These are phyloP conservation scores for Dictyostelium gargantuum DNA, from an alignment of 208 protist species.

Conservation along the genomic window DNA sequence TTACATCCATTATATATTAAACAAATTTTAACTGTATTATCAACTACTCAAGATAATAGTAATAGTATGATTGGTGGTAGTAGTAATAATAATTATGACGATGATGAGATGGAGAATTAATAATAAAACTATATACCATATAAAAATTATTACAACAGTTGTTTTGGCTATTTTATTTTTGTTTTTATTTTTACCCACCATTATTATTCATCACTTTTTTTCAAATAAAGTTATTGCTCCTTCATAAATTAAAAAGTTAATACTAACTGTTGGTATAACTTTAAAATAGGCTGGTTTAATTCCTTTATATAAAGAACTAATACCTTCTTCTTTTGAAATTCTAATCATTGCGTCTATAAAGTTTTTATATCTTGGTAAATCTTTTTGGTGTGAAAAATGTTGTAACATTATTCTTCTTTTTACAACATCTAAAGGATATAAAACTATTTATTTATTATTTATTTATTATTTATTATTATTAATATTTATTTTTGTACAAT, in stretches of 20 bases:
- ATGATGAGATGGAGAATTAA: neutral
- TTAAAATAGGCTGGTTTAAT: constrained; percentile 49
- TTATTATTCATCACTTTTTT: neutral
- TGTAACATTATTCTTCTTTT: constrained; percentile 58
- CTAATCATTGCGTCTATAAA: neutral
- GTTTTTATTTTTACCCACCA: neutral
- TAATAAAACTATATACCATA: neutral
- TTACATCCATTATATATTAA: constrained; percentile 39
- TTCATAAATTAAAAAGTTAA: constrained; percentile 51
- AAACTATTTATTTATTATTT: neutral
- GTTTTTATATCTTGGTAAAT: neutral
- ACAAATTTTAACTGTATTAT: constrained; percentile 14
- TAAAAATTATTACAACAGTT: neutral
- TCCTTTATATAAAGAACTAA: constrained; percentile 5
- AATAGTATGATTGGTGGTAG: neutral
- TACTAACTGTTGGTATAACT: constrained; percentile 50
- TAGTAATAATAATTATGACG: neutral
- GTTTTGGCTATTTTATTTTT: neutral
- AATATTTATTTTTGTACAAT: neutral
- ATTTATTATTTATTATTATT: neutral
- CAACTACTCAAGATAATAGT: neutral
- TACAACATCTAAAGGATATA: constrained; percentile 60
- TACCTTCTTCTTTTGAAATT: constrained; percentile 31
- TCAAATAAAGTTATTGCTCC: neutral
- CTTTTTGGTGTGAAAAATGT: neutral